Evolutionary conservation across 192 early-diverging fungal species (phyloP).

Genomic region (Coemansia nantahalensis): DNA sequence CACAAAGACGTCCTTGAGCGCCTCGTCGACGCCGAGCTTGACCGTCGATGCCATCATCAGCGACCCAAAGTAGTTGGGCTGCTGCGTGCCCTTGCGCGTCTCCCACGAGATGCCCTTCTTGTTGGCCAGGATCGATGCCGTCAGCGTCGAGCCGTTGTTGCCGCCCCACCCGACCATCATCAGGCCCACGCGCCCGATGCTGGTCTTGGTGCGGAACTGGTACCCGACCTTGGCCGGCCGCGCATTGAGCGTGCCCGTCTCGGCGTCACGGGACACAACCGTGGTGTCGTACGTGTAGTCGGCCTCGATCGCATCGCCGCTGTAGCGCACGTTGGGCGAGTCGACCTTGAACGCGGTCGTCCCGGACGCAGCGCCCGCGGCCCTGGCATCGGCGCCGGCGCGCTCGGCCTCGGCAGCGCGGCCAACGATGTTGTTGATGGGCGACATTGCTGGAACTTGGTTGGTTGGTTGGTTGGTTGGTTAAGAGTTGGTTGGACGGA

Average conservation of each 20-base stretch:
- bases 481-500: slow-evolving; percentile 17
- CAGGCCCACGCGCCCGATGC: slow-evolving; percentile 70
- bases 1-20: slow-evolving; percentile 87
- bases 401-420: slow-evolving; percentile 12
- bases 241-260: slow-evolving; percentile 66
- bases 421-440: slow-evolving; percentile 23
- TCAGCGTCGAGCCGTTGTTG: slow-evolving; percentile 98
- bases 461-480: slow-evolving; percentile 14
- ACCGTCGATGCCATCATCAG: slow-evolving; percentile 95
- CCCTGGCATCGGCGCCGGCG: slow-evolving; percentile 27
- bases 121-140: slow-evolving; percentile 96
- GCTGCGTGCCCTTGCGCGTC: slow-evolving; percentile 90
- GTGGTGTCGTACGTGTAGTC: slow-evolving; percentile 92
- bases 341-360: slow-evolving; percentile 77
- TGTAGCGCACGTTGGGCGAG: slow-evolving; percentile 87
- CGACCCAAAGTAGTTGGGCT: slow-evolving; percentile 96
- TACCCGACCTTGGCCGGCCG: slow-evolving; percentile 85
- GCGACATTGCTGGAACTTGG: slow-evolving; percentile 25
- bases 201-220: slow-evolving; percentile 83
- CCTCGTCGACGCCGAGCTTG: slow-evolving; percentile 83
- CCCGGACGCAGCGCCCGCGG: slow-evolving; percentile 27
- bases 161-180: slow-evolving; percentile 99
- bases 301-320: slow-evolving; percentile 71
- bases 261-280: slow-evolving; percentile 65
- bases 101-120: slow-evolving; percentile 82